A percentile compares a stretch with the other conserved stretches of the same genome.
These are phyloP conservation scores for Phytophthora pseudosyringae DNA, from an alignment of 352 stramenopile species.

Conservation along the genomic window DNA sequence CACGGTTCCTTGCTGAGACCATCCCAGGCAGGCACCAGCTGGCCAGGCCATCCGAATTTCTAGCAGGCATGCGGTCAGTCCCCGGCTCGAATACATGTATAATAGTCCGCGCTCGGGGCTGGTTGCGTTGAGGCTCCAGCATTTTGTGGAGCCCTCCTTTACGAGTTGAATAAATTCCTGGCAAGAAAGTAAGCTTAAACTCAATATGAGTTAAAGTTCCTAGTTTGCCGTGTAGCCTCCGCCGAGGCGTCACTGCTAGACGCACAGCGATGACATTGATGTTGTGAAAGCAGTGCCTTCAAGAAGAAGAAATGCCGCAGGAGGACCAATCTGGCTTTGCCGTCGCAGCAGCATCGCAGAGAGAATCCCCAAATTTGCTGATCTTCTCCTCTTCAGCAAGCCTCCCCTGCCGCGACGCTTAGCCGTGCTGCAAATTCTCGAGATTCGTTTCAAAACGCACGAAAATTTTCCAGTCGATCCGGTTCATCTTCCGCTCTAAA, in stretches of 20 bases:
- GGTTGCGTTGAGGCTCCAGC: too few relatives aligned
- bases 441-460: too few relatives aligned
- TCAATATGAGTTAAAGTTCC: too few relatives aligned
- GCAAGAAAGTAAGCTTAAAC: background rate
- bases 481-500: background rate
- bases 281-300: too few relatives aligned
- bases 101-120: too few relatives aligned
- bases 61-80: background rate
- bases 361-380: background rate
- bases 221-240: too few relatives aligned
- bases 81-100: too few relatives aligned
- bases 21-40: background rate
- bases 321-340: too few relatives aligned
- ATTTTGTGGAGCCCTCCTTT: background rate
- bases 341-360: background rate
- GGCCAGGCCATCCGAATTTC: background rate
- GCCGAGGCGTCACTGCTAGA: too few relatives aligned
- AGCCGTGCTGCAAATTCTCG: background rate
- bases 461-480: conserved; percentile 2
- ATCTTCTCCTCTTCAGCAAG: background rate
- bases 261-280: too few relatives aligned
- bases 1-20: background rate
- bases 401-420: background rate
- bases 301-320: too few relatives aligned
- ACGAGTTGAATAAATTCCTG: background rate